Conservation (phyloP, 108 stramenopile species). For the Fragilariopsis cylindrus region DNA sequence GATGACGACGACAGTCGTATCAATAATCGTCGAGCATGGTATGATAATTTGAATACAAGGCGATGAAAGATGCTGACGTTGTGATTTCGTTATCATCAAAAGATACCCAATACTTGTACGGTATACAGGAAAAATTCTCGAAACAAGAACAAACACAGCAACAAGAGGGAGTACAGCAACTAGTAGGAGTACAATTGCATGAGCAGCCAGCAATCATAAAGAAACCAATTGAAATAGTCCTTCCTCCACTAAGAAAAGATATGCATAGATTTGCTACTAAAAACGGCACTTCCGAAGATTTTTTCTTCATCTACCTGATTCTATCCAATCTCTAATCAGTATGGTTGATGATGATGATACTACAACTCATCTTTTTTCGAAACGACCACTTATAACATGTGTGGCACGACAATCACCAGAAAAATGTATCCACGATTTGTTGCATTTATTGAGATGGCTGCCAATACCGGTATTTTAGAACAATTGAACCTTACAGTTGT, state of each 20-base stretch:
- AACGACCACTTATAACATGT: slow-evolving; percentile 41
- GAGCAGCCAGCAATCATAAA: neutral
- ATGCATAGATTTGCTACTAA: slow-evolving; percentile 36
- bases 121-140: slow-evolving; percentile 11
- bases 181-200: neutral
- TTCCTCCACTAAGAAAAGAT: slow-evolving; percentile 50
- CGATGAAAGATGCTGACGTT: slow-evolving; percentile 39
- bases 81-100: slow-evolving; percentile 45
- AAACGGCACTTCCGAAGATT: neutral
- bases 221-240: slow-evolving; percentile 26
- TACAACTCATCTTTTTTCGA: neutral
- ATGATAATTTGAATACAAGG: slow-evolving; percentile 36
- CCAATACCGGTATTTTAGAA: slow-evolving; percentile 17
- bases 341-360: neutral
- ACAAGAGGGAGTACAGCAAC: neutral
- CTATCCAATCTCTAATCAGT: slow-evolving; percentile 13
- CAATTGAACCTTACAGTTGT: slow-evolving; percentile 27
- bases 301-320: slow-evolving; percentile 13
- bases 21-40: slow-evolving; percentile 29
- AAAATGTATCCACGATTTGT: slow-evolving; percentile 46
- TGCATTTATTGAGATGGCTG: slow-evolving; percentile 29
- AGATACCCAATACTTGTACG: slow-evolving; percentile 22
- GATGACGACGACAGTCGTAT: neutral
- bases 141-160: neutral
- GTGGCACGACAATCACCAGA: slow-evolving; percentile 51